Evolutionary conservation across 2,329 filamentous ascomycete genomes (phyloP), one percentile per base, ranked within the genome.

Genomic region (Trichothecium roseum): DNA sequence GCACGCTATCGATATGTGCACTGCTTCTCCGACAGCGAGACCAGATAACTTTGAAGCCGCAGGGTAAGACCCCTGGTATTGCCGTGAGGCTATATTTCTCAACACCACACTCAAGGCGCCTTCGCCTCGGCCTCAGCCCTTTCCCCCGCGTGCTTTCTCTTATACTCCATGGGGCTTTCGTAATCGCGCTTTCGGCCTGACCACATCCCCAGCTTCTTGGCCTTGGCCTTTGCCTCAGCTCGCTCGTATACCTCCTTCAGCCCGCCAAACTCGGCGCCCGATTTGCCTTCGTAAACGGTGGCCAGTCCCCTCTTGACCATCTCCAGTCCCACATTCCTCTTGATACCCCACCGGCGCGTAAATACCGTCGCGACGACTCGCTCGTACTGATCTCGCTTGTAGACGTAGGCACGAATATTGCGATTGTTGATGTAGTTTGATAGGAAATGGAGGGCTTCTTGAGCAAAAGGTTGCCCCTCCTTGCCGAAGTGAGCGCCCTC

Each of bases 261-360:
- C 0, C 78, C 76, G 17, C 91, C 91, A 66, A 91, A 98, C 54
- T 96, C 91, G 15, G 76, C 81, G 3, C 89, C 91, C 5, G 69
- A 73, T 59, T 94, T 96, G 18, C 86, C 89, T 61, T 96, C 91
- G 55, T 96, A 98, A 3, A 91, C 81, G 3, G 86, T 94, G 28
- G 89, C 91, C 43, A 93, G 62, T 1, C 91, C 91, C 16, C 64
- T 69, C 60, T 78, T 84, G 42, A 98, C 61, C 88, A 98, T 93
- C 56, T 93, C 83, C 41, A 88, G 62, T 3, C 89, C 87, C 5
- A 98, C 83, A 55, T 98, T 88, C 39, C 72, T 74, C 45, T 77
- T 78, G 40, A 84, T 68, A 8, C 85, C 58, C 47, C 78, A 72
- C 37, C 68, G 72, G 32, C 85, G 73, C 22, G 89, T 74, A 49